Evolutionary conservation across 257 asterid genomes (phyloP), one percentile per base, ranked within the genome.

Genomic region (Solanum clarkiae): DNA sequence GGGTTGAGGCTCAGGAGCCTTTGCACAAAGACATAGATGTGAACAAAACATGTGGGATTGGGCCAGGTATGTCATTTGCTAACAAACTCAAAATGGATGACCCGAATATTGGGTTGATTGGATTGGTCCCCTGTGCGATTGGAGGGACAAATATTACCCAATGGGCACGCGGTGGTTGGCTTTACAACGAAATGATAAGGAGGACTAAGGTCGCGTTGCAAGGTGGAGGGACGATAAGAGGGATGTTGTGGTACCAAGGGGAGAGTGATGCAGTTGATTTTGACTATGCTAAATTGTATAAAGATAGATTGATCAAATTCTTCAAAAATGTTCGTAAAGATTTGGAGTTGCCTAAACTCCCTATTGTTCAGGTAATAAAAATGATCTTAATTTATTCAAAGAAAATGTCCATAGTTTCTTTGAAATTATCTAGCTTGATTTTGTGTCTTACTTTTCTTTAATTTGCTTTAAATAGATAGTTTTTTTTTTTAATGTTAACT

Each of bases 171-270:
- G 91, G 91, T n/a, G 40, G 80, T 1, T 44, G n/a, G 42, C 84
- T 84, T 7, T 90, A 89, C 54, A 75, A 86, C 18, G 86, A 87
- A 44, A 86, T 89, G 49, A 10, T 90, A 44, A 66, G 32, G 18
- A 74, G 91, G 66, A 44, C 89, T 0, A 53, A 7, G 24, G 89
- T 86, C 0, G 88, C 93, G 3, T 16, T 71, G 4, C 45, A 40
- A 24, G 36, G 82, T 1, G 89, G 88, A 8, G 89, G 90, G 42
- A 36, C 10, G 2, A 68, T 90, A n/a, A 60, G 83, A 85, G 93
- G 87, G 3, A 66, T 90, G 18, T 49, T 90, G 6, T 90, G 93
- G 93, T 90, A 90, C 55, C 93, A 90, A 57, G 91, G 93, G 7
- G 91, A 89, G 84, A 85, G 85, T 68, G 93, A 89, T 42, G 54